phyloP scores from a whole-genome alignment of 2,329 filamentous ascomycete species.

The Phyllosticta citriasiana region DNA sequence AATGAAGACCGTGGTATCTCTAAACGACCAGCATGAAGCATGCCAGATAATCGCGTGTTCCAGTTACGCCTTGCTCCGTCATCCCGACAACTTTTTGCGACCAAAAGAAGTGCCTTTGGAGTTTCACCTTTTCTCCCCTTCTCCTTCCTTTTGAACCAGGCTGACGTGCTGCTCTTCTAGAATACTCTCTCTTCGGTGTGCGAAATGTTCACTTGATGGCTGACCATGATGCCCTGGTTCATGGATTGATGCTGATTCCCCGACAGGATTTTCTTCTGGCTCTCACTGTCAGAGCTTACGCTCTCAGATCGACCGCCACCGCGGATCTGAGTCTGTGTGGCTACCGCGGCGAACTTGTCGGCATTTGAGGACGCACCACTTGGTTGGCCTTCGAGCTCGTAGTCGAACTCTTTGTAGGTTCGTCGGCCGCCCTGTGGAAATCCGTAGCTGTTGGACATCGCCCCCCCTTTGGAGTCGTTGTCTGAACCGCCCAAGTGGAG shows the following conservation, averaged over 20 bases:
- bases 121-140: not conserved
- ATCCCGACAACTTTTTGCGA: not conserved
- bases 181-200: not conserved
- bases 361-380: not conserved
- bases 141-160: not conserved
- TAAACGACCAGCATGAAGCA: not conserved
- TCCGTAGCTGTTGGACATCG: not conserved
- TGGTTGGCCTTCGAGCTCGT: slow-evolving; percentile 2
- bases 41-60: not conserved
- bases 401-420: slow-evolving; percentile 9
- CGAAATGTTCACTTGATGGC: slow-evolving; percentile 10
- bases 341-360: not conserved
- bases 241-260: not conserved
- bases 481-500: slow-evolving; percentile 15
- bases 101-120: not conserved
- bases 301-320: not conserved
- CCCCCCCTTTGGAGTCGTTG: not conserved
- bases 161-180: not conserved
- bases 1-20: not conserved
- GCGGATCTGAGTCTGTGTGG: slow-evolving; percentile 1
- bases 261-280: slow-evolving; percentile 51
- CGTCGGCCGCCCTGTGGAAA: slow-evolving; percentile 1
- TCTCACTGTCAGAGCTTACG: slow-evolving; percentile 2
- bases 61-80: not conserved
- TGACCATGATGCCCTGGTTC: slow-evolving; percentile 9